Evolutionary conservation across 805 yeast species (phyloP), one percentile per base, ranked within the genome.

Genomic region (Schwanniomyces sp.): DNA sequence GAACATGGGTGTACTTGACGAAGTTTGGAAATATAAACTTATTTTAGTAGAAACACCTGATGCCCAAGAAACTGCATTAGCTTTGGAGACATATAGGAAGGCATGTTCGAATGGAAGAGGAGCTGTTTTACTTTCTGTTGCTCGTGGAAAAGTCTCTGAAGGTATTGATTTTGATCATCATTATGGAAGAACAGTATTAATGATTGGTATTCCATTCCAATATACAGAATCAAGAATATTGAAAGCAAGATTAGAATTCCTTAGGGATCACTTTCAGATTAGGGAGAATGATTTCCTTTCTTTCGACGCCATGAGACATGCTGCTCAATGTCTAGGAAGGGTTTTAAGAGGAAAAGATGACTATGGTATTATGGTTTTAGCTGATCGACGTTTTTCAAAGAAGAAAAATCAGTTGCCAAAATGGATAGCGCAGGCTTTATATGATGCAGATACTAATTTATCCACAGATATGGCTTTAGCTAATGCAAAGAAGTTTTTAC

Each of bases 151-250:
- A 63, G 99, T 94, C 1, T 88, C 96, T 0, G 99, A 94, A 68
- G 99, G 99, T 51, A 94, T 94, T 56, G 99, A 94, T 90, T 94
- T 94, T 72, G 98, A 94, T 63, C 97, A 94, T 64, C 99, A 94
- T 54, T 94, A 88, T 65, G 99, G 99, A 11, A 81, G 99, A 61
- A 90, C 98, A 0, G 99, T 94, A 51, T 75, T 94, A 51, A 92
- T 94, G 97, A 92, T 94, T 67, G 99, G 99, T 54, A 96, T 94
- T 54, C 99, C 99, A 0, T 94, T 94, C 78, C 99, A 94, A 76
- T 94, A 94, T 67, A 94, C 99, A 0, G 99, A 94, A 63, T 91
- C 97, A 4, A 83, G 98, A 61, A 94, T 94, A 53, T 74, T 94
- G 58, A 94, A 94, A 58, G 99, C 99, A 0, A 79, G 99, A 44